A percentile compares a stretch with the other conserved stretches of the same genome.
Evolutionary conservation across 2,329 filamentous ascomycete genomes (phyloP).

Genomic region (Colletotrichum lentis): DNA sequence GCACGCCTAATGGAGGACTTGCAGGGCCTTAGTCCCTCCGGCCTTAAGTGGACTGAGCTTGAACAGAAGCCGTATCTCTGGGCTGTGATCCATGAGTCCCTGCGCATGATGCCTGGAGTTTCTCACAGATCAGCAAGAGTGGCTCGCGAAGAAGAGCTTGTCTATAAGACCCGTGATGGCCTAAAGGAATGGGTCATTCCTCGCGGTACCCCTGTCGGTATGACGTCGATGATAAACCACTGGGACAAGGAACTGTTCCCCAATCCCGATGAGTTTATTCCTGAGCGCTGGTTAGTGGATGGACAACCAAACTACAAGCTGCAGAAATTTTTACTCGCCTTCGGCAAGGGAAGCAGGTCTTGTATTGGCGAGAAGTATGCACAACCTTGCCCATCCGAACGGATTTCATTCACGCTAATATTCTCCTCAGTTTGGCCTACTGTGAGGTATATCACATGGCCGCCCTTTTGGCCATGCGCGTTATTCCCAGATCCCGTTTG

Average conservation of each 20-base stretch:
- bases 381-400: background rate
- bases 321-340: constrained; percentile 38
- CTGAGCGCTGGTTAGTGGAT: constrained; percentile 42
- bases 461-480: constrained; percentile 43
- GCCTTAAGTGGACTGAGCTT: constrained; percentile 44
- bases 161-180: constrained; percentile 40
- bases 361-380: constrained; percentile 41
- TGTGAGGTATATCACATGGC: constrained; percentile 45
- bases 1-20: constrained; percentile 43
- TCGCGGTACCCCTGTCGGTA: constrained; percentile 39
- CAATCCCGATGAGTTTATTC: constrained; percentile 38
- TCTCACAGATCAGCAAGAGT: constrained; percentile 38
- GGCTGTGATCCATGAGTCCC: constrained; percentile 41
- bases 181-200: constrained; percentile 39
- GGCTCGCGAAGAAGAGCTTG: constrained; percentile 40
- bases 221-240: constrained; percentile 40
- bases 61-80: constrained; percentile 52
- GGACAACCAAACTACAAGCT: constrained; percentile 33
- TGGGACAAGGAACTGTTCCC: constrained; percentile 39
- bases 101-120: constrained; percentile 41
- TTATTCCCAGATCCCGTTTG: constrained; percentile 43
- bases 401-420: constrained; percentile 5
- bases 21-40: constrained; percentile 40
- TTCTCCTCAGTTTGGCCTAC: constrained; percentile 41
- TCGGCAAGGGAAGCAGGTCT: constrained; percentile 38